Conservation (phyloP, 2,329 filamentous ascomycete genomes). For the Bipolaris oryzae region DNA sequence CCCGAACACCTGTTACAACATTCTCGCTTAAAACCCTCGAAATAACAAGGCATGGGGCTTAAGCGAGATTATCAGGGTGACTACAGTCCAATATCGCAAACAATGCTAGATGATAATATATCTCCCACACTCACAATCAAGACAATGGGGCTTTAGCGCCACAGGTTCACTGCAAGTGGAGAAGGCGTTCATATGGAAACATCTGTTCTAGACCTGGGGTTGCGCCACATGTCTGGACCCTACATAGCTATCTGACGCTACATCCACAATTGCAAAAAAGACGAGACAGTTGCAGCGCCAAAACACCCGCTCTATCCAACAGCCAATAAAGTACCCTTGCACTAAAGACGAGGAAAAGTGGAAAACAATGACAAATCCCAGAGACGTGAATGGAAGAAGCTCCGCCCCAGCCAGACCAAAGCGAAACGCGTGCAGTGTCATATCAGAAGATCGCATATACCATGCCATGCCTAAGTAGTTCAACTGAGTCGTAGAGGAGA, state of each 20-base stretch:
- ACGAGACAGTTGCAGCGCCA: background rate
- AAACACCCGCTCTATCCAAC: background rate
- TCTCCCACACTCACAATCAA: background rate
- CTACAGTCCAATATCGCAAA: background rate
- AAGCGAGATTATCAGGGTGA: background rate
- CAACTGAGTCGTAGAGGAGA: background rate
- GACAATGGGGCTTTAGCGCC: background rate
- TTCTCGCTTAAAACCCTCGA: background rate
- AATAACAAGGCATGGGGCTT: background rate
- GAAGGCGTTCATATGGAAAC: background rate
- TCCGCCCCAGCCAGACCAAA: background rate
- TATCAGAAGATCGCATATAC: background rate
- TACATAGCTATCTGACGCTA: background rate
- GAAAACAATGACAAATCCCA: background rate
- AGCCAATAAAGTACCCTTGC: background rate
- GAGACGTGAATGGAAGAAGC: background rate
- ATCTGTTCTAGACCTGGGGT: background rate
- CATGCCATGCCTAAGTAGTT: constrained; percentile 4
- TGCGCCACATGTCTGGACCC: no score
- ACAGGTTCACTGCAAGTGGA: background rate
- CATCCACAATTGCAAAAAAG: background rate
- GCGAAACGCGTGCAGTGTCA: constrained; percentile 9
- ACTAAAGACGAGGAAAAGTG: background rate
- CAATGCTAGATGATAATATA: background rate
- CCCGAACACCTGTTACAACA: no score